Base-by-base conservation (phyloP, 2,329 filamentous ascomycete species). In the Aspergillus novoparasiticus region DNA sequence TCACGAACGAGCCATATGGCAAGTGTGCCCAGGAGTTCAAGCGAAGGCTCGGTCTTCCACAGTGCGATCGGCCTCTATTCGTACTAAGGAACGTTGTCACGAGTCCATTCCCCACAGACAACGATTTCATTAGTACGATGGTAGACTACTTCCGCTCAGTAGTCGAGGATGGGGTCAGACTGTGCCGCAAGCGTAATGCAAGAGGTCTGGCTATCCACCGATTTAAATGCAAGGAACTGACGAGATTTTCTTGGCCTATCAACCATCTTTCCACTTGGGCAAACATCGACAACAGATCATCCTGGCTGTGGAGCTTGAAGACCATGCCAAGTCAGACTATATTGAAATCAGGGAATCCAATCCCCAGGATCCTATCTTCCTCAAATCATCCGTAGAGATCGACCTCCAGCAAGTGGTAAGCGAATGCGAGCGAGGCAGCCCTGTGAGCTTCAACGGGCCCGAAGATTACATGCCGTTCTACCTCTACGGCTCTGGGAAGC, bases 21-120 rank as follows among this genome's bases (percentile, higher is more conserved):
- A 66, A 75, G 3, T 83, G 81, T 58, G 76, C 75, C 14, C 55
- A 71, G 0, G 73, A 76, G 16, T 84, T 81, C 68, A 81, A 82
- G 72, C 69, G 73, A 46, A 73, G 81, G 16, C 76, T 84, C 23
- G 59, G 57, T 2, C 36, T 66, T 19, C 14, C 39, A 2, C 78
- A 77, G 0, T 69, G 82, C 0, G 60, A 72, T 0, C 72, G 79
- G 10, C 76, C 79, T 57, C 68, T 84, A 1, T 79, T 82, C 64
- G 81, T 83, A 1, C 59, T 84, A 10, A 74, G 80, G 9, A 84
- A 83, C 30, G 82, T 84, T 0, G 79, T 82, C 45, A 84, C 84
- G 82, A 70, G 67, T 30, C 64, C 68, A 48, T 78, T 72, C 57
- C 69, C 70, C 59, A 74, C 65, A 10, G 57, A 65, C 23, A 54